phyloP scores from a whole-genome alignment of 305 asterid species.

The Plantago coronopus region DNA sequence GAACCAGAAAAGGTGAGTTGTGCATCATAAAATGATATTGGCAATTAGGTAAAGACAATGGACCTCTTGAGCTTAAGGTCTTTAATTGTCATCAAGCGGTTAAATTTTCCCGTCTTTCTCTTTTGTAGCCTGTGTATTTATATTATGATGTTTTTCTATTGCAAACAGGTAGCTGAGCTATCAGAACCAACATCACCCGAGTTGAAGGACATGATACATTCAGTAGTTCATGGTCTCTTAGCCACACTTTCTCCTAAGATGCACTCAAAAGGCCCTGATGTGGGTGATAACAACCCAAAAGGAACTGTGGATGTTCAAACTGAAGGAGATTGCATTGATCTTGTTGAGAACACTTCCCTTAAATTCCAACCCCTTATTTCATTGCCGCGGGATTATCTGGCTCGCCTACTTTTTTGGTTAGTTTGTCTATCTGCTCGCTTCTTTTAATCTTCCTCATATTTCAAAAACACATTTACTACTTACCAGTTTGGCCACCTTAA shows the following conservation, averaged over 20 bases:
- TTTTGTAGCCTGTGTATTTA: conserved; percentile 27
- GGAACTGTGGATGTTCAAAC: conserved; percentile 43
- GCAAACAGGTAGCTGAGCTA: conserved; percentile 81
- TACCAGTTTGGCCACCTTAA: too few species aligned
- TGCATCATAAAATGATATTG: background rate
- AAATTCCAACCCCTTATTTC: conserved; percentile 84
- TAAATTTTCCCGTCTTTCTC: background rate
- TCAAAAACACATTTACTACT: background rate
- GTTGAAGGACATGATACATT: conserved; percentile 35
- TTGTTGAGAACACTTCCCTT: conserved; percentile 80
- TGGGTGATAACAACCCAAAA: conserved; percentile 35
- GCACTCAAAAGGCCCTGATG: conserved; percentile 73
- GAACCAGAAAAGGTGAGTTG: conserved; percentile 76
- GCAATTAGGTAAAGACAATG: too few species aligned
- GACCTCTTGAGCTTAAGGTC: too few species aligned
- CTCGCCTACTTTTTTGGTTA: conserved; percentile 82
- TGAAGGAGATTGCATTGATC: conserved; percentile 66
- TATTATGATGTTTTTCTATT: conserved; percentile 93
- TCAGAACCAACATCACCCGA: conserved; percentile 86
- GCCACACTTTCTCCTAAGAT: conserved; percentile 22
- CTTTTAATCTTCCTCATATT: background rate
- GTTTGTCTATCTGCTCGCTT: conserved; percentile 16
- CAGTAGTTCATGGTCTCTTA: conserved; percentile 33
- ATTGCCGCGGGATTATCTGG: conserved; percentile 80
- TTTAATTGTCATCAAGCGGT: too few species aligned